Percentiles rank a stretch among this genome's conserved stretches.
Evolutionary conservation across 371 early-diverging fungal genomes (phyloP).

Genomic region (Catenaria anguillulae): DNA sequence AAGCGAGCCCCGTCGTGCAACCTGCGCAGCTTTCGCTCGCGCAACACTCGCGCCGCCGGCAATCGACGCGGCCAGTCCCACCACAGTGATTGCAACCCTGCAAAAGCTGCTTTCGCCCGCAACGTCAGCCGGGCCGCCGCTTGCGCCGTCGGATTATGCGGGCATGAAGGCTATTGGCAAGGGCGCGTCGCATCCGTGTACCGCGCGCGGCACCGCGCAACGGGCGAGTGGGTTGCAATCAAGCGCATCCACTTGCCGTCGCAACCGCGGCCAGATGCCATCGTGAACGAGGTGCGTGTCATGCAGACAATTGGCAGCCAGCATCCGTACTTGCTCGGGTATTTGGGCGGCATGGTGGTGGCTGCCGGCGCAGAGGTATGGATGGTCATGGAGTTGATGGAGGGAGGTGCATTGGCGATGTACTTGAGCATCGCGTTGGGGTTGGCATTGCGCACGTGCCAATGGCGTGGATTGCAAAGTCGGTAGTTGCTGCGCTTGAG

Average conservation of each 20-base stretch:
- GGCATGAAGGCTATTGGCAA: conserved; percentile 53
- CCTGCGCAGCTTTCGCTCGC: too few relatives aligned
- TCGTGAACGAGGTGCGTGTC: conserved; percentile 89
- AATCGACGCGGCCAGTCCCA: not conserved
- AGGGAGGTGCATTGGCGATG: conserved; percentile 82
- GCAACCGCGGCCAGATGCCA: conserved; percentile 88
- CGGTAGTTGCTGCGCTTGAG: conserved; percentile 56
- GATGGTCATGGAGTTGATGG: conserved; percentile 96
- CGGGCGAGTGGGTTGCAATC: conserved; percentile 63
- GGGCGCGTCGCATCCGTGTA: conserved; percentile 85
- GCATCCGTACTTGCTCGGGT: conserved; percentile 87
- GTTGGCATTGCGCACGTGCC: conserved; percentile 87
- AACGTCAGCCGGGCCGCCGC: not conserved
- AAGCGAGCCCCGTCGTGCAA: too few relatives aligned
- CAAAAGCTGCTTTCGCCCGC: too few relatives aligned
- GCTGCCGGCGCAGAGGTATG: conserved; percentile 65
- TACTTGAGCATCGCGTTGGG: conserved; percentile 38
- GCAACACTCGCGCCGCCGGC: too few relatives aligned
- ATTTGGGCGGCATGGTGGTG: conserved; percentile 75
- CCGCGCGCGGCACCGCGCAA: conserved; percentile 57
- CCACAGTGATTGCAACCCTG: too few relatives aligned
- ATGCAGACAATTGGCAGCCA: conserved; percentile 58
- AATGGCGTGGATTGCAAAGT: conserved; percentile 79
- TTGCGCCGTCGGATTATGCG: not conserved
- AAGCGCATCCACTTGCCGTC: conserved; percentile 91